Evolutionary conservation across 2,329 filamentous ascomycete genomes (phyloP), one percentile per base, ranked within the genome.

Genomic region (Trichoderma sp.): DNA sequence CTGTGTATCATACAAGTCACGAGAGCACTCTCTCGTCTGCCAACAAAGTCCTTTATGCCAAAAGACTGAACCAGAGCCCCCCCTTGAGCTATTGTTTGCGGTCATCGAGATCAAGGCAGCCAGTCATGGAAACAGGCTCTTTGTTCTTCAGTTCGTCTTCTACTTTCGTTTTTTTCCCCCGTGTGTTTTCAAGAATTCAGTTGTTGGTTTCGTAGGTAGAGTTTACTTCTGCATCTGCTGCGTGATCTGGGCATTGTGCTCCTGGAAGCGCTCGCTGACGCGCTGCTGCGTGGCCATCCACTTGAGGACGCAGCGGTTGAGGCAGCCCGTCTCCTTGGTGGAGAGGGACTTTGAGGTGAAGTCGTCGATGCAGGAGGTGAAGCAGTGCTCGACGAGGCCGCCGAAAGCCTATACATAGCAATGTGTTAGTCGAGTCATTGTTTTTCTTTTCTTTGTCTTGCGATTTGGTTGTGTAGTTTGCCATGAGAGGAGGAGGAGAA

Each of bases 281-380:
- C 95, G 89, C 80, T 95, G 92, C 69, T 92, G 92, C 69, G 90
- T 90, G 78, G 96, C 95, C 84, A 98, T 89, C 80, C 92, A 92
- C 84, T 99, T 99, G 80, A 95, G 90, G 68, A 98, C 93, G 80
- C 95, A 99, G 74, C 93, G 91, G 81, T 92, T 89, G 74, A 98
- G 88, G 82, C 95, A 99, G 77, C 91, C 90, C 75, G 91, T 90
- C 82, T 99, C 95, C 77, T 92, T 90, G 71, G 88, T 86, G 69
- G 91, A 90, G 70, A 99, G 87, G 56, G 92, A 91, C 83, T 98
- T 98, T 81, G 93, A 96, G 75, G 93, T 96, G 86, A 99, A 99
- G 84, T 98, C 93, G 80, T 93, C 94, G 80, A 99, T 88, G 84
- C 95, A 99, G 80, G 95, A 90, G 77, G 92, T 89, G 85, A 99